These are phyloP conservation scores for Penicillium flavigenum DNA, from an alignment of 495 filamentous ascomycete species.

Conservation along the genomic window DNA sequence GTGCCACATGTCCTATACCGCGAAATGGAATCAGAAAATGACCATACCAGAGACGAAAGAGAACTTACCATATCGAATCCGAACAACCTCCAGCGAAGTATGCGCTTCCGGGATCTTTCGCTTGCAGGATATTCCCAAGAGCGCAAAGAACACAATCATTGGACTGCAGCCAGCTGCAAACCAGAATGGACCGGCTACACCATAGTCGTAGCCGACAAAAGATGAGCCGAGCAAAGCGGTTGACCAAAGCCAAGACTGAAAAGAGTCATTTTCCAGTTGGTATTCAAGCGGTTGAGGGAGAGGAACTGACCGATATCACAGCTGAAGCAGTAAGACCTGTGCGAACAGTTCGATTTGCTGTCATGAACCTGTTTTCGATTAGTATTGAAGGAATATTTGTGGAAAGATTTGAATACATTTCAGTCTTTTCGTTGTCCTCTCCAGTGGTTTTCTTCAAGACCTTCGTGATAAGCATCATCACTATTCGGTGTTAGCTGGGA, in stretches of 20 bases:
- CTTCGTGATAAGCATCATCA: conserved; percentile 39
- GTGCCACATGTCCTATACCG: conserved; percentile 31
- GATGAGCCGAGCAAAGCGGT: conserved; percentile 35
- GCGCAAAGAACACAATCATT: conserved; percentile 49
- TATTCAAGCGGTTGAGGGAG: background rate
- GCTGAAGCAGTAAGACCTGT: conserved; percentile 41
- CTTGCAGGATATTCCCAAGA: conserved; percentile 49
- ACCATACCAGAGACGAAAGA: background rate
- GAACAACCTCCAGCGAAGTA: conserved; percentile 45
- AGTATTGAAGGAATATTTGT: background rate
- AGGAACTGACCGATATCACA: conserved; percentile 35
- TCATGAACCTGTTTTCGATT: conserved; percentile 39
- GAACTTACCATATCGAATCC: conserved; percentile 29
- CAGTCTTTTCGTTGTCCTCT: conserved; percentile 44
- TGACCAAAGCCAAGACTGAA: conserved; percentile 38
- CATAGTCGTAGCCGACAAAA: conserved; percentile 37
- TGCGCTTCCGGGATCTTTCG: conserved; percentile 46
- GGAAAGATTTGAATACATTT: conserved; percentile 28
- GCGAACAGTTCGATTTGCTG: conserved; percentile 39
- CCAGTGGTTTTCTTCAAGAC: conserved; percentile 38
- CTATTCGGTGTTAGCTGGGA: conserved; percentile 13
- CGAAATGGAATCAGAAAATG: background rate
- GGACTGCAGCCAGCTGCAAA: conserved; percentile 45
- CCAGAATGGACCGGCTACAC: conserved; percentile 42
- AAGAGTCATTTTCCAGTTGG: background rate